Percentiles rank a stretch among this genome's conserved stretches.
Evolutionary conservation across 1,284 basidiomycete species (phyloP).

Genomic region (Ceratobasidium theobromae): DNA sequence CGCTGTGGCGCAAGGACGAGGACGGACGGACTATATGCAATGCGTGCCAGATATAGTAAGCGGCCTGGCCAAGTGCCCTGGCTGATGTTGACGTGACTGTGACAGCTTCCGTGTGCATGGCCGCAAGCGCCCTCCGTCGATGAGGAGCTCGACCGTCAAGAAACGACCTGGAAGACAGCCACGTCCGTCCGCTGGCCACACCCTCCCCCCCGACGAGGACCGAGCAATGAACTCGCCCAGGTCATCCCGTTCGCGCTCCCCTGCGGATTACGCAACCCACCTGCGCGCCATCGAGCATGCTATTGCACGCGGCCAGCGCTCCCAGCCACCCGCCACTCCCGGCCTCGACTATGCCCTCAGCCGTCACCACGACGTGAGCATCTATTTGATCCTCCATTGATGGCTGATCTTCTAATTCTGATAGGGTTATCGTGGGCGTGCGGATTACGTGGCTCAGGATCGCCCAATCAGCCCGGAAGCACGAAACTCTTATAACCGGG

Average conservation of each 20-base stretch:
- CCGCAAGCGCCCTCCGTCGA: conserved; percentile 29
- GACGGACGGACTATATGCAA: conserved; percentile 27
- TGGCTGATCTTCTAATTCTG: conserved; percentile 24
- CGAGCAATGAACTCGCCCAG: background rate
- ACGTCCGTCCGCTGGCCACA: conserved; percentile 24
- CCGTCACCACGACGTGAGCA: background rate
- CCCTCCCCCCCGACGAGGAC: conserved; percentile 9
- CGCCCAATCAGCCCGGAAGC: conserved; percentile 23
- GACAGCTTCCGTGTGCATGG: conserved; percentile 30
- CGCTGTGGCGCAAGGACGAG: conserved; percentile 25
- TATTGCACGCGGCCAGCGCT: conserved; percentile 24
- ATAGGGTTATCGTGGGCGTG: conserved; percentile 32
- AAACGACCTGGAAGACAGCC: conserved; percentile 23
- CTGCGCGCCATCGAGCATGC: conserved; percentile 23
- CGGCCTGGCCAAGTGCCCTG: background rate
- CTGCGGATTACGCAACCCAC: conserved; percentile 10
- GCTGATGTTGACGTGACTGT: conserved; percentile 21
- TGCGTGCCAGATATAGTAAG: conserved; percentile 30
- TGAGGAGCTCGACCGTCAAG: conserved; percentile 26
- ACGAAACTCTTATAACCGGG: conserved; percentile 30
- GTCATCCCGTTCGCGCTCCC: conserved; percentile 13
- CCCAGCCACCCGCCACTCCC: conserved; percentile 17
- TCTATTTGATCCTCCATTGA: conserved; percentile 5
- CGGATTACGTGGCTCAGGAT: conserved; percentile 31
- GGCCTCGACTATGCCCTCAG: conserved; percentile 24